Base-by-base conservation (phyloP, 1,284 basidiomycete species). In the Malassezia japonica region DNA sequence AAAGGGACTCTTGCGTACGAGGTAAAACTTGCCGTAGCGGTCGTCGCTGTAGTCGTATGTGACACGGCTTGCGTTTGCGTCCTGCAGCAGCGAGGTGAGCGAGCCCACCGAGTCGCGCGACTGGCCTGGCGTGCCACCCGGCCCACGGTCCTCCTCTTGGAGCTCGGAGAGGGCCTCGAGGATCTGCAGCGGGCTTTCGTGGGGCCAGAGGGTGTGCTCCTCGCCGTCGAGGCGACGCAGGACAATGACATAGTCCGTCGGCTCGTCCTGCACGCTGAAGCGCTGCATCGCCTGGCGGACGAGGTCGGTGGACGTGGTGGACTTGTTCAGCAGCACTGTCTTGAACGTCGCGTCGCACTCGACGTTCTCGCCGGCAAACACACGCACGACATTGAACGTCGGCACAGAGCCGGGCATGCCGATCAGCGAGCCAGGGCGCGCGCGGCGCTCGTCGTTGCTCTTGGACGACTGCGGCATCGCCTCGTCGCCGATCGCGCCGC, bases 311-410 rank as follows among this genome's bases (percentile, higher is more conserved):
- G 87, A 81, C 0, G 83, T 85, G 0, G 90, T 95, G 4, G 82
- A 83, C 7, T 85, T 78, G 67, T 91, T 95, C 56, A 96, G 80
- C 18, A 96, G 75, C 1, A 94, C 92, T 1, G 92, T 96, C 77
- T 96, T 96, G 80, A 96, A 98, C 1, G 90, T 94, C 3, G 89
- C 87, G 61, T 95, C 90, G 1, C 87, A 87, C 67, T 90, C 83
- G 54, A 77, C 68, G 18, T 75, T 67, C 56, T 85, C 82, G 8
- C 91, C 92, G 0, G 90, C 90, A 70, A 98, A 96, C 37, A 98
- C 82, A 16, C 91, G 84, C 46, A 96, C 82, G 53, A 98, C 91
- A 64, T 85, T 94, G 52, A 96, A 80, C 60, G 91, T 84, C 0
- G 87, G 87, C 6, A 86, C 82, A 15, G 79, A 79, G 15, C 61